A percentile compares a stretch with the other conserved stretches of the same genome.
Evolutionary conservation across 2,329 filamentous ascomycete genomes (phyloP).

Genomic region (Dothidotthia symphoricarpi): DNA sequence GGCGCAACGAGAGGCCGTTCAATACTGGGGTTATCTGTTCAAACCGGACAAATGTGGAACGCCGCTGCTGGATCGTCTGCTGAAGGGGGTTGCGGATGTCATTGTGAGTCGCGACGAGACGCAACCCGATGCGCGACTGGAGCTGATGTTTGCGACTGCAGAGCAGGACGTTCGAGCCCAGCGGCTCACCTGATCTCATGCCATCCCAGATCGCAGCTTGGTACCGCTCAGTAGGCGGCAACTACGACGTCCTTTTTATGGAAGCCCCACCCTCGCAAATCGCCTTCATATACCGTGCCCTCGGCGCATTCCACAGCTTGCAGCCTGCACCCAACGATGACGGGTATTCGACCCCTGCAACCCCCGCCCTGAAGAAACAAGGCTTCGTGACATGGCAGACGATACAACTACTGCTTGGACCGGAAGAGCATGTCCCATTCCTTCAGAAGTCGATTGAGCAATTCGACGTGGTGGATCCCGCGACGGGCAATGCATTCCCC

Average conservation of each 20-base stretch:
- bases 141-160: constrained; percentile 25
- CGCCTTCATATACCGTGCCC: constrained; percentile 87
- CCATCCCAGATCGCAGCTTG: constrained; percentile 51
- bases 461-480: constrained; percentile 73
- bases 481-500: constrained; percentile 58
- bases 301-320: constrained; percentile 85
- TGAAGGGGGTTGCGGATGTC: constrained; percentile 48
- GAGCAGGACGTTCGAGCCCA: constrained; percentile 46
- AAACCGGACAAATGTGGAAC: constrained; percentile 53
- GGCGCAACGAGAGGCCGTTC: constrained; percentile 44
- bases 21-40: constrained; percentile 54
- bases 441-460: constrained; percentile 75
- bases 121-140: not conserved
- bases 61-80: constrained; percentile 46
- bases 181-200: constrained; percentile 48
- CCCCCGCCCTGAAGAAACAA: constrained; percentile 77
- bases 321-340: constrained; percentile 65
- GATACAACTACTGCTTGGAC: constrained; percentile 82
- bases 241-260: constrained; percentile 67
- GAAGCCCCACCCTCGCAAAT: constrained; percentile 70
- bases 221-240: constrained; percentile 49
- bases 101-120: constrained; percentile 40
- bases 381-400: constrained; percentile 95
- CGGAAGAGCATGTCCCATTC: constrained; percentile 82
- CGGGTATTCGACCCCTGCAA: constrained; percentile 70